Evolutionary conservation across 1,284 basidiomycete genomes (phyloP), one percentile per base, ranked within the genome.

Genomic region (Mycena citricolor): DNA sequence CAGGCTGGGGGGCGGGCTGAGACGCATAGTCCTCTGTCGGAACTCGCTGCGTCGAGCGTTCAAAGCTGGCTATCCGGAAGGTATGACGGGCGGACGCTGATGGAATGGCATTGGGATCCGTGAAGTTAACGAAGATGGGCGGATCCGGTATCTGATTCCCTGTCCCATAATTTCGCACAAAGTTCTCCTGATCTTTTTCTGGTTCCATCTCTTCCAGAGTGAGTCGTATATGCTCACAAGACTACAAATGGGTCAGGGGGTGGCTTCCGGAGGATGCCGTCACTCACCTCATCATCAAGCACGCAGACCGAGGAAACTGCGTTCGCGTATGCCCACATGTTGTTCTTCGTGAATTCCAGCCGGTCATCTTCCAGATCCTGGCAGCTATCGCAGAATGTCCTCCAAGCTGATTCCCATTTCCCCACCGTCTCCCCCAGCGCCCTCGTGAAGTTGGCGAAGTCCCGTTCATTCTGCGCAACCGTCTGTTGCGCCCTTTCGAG

Each of bases 291-390:
- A 61, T 99, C 97, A 61, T 99, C 95, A 16, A 85, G 76, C 11
- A 99, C 94, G 60, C 97, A 99, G 20, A 97, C 90, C 6, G 90
- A 91, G 4, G 94, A 97, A 16, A 98, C 86, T 1, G 88, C 86
- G 64, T 99, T 99, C 2, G 95, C 94, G 62, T 92, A 97, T 23
- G 85, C 83, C 95, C 95, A 99, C 62, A 97, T 76, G 55, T 92
- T 91, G 62, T 94, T 90, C 69, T 97, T 97, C 69, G 90, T 85
- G 60, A 97, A 91, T 52, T 94, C 91, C 61, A 97, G 70, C 12
- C 97, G 79, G 51, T 95, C 88, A 59, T 98, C 94, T 63, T 99
- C 95, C 34, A 97, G 65, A 67, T 99, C 95, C 68, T 99, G 97
- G 55, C 90, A 94, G 44, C 81, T 82, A 70, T 97, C 94, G 61